Conservation (phyloP, 2,329 filamentous ascomycete genomes). For the Tolypocladium paradoxum region DNA sequence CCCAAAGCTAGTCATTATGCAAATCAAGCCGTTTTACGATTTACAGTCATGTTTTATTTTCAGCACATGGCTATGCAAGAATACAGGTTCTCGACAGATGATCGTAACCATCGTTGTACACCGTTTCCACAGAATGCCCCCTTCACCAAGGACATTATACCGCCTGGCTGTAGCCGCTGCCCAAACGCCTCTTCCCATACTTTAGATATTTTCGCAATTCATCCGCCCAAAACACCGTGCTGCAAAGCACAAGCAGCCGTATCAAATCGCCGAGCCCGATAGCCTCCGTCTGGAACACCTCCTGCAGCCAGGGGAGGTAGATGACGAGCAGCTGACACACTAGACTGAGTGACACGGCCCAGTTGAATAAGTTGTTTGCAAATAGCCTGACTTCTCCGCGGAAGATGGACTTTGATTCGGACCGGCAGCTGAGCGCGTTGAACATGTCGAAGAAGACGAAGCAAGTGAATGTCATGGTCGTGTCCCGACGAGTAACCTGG, state of each 20-base stretch:
- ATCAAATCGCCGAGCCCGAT: constrained; percentile 64
- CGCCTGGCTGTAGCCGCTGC: constrained; percentile 54
- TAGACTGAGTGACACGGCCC: constrained; percentile 77
- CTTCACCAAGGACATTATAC: constrained; percentile 30
- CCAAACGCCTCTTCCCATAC: constrained; percentile 45
- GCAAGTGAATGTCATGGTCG: constrained; percentile 98
- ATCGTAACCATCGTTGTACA: neutral
- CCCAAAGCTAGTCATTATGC: neutral
- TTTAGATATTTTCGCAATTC: constrained; percentile 75
- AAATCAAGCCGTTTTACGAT: too few relatives aligned
- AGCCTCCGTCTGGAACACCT: constrained; percentile 91
- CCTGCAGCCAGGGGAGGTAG: constrained; percentile 87
- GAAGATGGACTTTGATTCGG: constrained; percentile 79
- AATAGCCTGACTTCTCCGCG: constrained; percentile 75
- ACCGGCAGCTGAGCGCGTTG: constrained; percentile 88
- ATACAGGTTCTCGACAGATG: constrained; percentile 1
- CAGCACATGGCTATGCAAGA: neutral
- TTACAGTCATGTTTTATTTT: neutral
- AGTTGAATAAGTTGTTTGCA: constrained; percentile 91
- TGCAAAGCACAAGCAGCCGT: constrained; percentile 63
- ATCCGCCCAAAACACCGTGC: constrained; percentile 90
- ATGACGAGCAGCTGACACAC: constrained; percentile 83
- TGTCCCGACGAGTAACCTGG: constrained; percentile 81
- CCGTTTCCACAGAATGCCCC: neutral
- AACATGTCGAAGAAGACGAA: constrained; percentile 99